Conservation (phyloP, 169 alveolate species). For the Toxoplasma gondii region DNA sequence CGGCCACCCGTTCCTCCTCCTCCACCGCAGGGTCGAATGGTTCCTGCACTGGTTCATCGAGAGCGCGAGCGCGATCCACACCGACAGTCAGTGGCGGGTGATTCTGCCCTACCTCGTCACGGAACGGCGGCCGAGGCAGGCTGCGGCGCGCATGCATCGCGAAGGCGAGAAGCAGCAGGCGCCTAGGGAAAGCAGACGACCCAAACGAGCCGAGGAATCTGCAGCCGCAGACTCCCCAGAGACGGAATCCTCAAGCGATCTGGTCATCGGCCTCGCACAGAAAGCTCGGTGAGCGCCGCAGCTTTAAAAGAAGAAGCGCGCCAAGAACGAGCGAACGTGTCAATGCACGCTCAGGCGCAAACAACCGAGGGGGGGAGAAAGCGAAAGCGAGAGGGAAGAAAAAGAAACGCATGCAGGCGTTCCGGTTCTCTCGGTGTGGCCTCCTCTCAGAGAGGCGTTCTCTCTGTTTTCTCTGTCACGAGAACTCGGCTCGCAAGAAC, state of each 20-base stretch:
- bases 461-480: too few species aligned
- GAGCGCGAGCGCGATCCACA: constrained; percentile 69
- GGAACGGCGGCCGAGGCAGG: background rate
- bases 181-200: background rate
- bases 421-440: background rate
- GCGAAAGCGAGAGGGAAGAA: too few species aligned
- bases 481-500: too few species aligned
- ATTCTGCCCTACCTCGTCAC: constrained; percentile 58
- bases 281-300: background rate
- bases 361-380: too few species aligned
- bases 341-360: too few species aligned
- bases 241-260: background rate
- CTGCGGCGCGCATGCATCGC: too few species aligned
- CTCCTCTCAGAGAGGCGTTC: too few species aligned
- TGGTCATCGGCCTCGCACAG: background rate
- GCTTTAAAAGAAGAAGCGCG: background rate
- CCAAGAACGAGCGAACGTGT: background rate
- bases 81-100: constrained; percentile 70
- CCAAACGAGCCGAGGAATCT: too few species aligned
- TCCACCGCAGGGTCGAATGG: constrained; percentile 72
- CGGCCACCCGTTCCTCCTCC: background rate
- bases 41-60: constrained; percentile 71
- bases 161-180: background rate
- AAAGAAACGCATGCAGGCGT: too few species aligned
- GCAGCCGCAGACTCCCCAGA: background rate